Evolutionary conservation across 1,139 yeast species (phyloP).

Genomic region (Candida sp.): DNA sequence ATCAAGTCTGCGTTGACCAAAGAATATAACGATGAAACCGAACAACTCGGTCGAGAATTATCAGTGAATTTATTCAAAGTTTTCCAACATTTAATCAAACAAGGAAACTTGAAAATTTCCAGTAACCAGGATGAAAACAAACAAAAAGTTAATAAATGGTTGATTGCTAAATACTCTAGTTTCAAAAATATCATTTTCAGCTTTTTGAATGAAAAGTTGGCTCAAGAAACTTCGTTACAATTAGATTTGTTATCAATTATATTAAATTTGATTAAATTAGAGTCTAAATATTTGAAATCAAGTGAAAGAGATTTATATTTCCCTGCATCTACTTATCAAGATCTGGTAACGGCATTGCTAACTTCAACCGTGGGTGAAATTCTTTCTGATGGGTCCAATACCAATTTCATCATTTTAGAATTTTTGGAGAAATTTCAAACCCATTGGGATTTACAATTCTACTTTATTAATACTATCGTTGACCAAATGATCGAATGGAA

Average conservation of each 20-base stretch:
- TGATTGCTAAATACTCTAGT: constrained; percentile 54
- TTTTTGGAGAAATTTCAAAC: constrained; percentile 52
- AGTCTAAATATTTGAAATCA: constrained; percentile 51
- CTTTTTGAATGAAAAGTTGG: constrained; percentile 31
- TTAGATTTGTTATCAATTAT: constrained; percentile 62
- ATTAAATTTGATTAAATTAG: constrained; percentile 61
- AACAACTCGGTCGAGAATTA: constrained; percentile 43
- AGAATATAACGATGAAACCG: constrained; percentile 22
- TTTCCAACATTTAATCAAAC: constrained; percentile 54
- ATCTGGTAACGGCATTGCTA: constrained; percentile 45
- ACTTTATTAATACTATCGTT: constrained; percentile 42
- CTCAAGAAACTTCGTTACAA: constrained; percentile 41
- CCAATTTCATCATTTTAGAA: constrained; percentile 56
- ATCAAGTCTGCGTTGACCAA: constrained; percentile 17
- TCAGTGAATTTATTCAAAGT: constrained; percentile 51
- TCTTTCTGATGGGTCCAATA: constrained; percentile 44
- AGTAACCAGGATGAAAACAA: constrained; percentile 50
- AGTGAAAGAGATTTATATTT: constrained; percentile 51
- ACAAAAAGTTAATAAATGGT: constrained; percentile 56
- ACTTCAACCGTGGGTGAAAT: constrained; percentile 34
- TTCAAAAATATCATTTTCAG: constrained; percentile 46
- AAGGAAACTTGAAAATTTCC: constrained; percentile 42
- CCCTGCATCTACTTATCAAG: constrained; percentile 54
- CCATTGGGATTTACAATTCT: constrained; percentile 66
- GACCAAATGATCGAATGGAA: constrained; percentile 22